phyloP scores from a whole-genome alignment of 148 eudicot genomes.

The Fagopyrum tataricum region DNA sequence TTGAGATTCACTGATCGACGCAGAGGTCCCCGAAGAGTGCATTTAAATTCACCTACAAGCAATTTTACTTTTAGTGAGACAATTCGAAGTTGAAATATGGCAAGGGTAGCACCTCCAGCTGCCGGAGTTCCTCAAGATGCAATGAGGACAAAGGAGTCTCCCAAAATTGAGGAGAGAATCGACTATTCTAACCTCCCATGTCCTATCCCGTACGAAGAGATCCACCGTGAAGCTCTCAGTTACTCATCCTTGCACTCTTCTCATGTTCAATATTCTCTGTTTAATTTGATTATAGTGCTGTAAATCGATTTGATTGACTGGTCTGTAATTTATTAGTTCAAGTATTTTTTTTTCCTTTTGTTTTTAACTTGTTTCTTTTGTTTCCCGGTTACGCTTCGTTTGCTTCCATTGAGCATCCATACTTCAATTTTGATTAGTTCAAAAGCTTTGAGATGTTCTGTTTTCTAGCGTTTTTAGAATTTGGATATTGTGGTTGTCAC shows the following conservation, averaged over 20 bases:
- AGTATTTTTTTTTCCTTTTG: too few species aligned
- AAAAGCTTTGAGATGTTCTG: neutral
- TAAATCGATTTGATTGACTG: too few species aligned
- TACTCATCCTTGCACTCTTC: conserved; percentile 16
- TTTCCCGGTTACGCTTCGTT: neutral
- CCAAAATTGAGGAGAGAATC: conserved; percentile 39
- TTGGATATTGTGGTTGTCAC: too few species aligned
- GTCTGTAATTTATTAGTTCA: too few species aligned
- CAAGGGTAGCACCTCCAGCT: conserved; percentile 18
- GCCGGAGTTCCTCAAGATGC: neutral
- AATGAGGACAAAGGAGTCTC: conserved; percentile 14
- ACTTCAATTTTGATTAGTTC: neutral
- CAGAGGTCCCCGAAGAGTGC: too few species aligned
- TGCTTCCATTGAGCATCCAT: neutral
- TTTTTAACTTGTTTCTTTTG: neutral
- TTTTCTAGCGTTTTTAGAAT: neutral
- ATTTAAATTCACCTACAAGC: too few species aligned
- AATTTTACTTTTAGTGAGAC: too few species aligned
- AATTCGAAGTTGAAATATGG: conserved; percentile 4
- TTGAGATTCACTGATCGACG: too few species aligned
- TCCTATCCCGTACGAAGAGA: conserved; percentile 82
- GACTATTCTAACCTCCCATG: conserved; percentile 75
- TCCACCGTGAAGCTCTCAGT: conserved; percentile 89
- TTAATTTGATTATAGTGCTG: too few species aligned
- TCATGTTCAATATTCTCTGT: too few species aligned